These are phyloP conservation scores for Candida glaebosa DNA, from an alignment of 805 yeast species.

Conservation along the genomic window DNA sequence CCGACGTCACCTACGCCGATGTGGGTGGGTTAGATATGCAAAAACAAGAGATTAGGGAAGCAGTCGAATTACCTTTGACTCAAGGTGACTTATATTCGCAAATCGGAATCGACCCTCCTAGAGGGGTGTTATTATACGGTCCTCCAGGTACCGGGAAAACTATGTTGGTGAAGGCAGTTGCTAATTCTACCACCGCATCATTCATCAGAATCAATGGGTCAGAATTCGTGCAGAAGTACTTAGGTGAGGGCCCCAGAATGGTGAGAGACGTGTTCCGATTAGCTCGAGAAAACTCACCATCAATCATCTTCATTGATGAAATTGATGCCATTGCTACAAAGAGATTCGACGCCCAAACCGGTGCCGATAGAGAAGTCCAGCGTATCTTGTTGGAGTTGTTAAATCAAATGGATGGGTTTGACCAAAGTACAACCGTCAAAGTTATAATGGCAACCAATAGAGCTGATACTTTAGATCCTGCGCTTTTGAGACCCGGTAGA, in stretches of 20 bases:
- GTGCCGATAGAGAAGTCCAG: conserved; percentile 99
- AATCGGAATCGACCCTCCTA: conserved; percentile 98
- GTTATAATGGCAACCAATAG: conserved; percentile 99
- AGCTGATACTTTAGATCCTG: conserved; percentile 99
- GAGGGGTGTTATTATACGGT: conserved; percentile 97
- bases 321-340: conserved; percentile 99
- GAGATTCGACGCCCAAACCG: conserved; percentile 99
- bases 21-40: conserved; percentile 99
- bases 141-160: conserved; percentile 99
- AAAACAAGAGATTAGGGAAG: conserved; percentile 97
- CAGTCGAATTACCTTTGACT: conserved; percentile 93
- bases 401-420: conserved; percentile 99
- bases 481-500: conserved; percentile 96
- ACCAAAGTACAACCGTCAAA: conserved; percentile 90
- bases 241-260: conserved; percentile 99
- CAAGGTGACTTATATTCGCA: conserved; percentile 95
- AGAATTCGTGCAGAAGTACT: conserved; percentile 95
- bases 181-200: conserved; percentile 92
- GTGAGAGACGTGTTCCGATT: conserved; percentile 96
- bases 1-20: conserved; percentile 91
- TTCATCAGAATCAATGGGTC: conserved; percentile 97
- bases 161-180: conserved; percentile 98
- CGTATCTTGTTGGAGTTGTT: conserved; percentile 92
- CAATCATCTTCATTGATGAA: conserved; percentile 96
- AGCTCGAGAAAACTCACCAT: conserved; percentile 96